Base-by-base conservation (phyloP, 176 grass and related monocot genomes). In the Hyparrhenia diplandra region DNA sequence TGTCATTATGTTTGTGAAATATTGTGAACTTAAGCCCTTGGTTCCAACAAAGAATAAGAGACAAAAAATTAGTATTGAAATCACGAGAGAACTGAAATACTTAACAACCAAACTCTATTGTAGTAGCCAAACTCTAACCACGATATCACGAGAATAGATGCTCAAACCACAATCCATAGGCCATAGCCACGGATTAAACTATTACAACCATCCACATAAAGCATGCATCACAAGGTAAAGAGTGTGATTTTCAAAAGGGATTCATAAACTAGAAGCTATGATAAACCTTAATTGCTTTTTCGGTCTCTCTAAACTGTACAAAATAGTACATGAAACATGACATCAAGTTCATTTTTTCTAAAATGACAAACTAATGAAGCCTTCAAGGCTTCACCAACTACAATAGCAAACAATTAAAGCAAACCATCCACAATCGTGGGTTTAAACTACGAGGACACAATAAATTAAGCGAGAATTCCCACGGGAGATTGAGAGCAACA, bases 281-380 rank as follows among this genome's bases (percentile, higher is more conserved):
- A 14, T 16, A 55, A 34, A 69, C 25, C 62, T 59, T 29, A 60
- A 39, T 36, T 69, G 78, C 21, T 64, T n/a, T 25, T 45, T 25
- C 71, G 5, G 31, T 29, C 73, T 61, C 70, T 35, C 54, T 81
- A 71, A 81, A 71, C 43, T 66, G 58, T 58, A 28, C 65, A 36
- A 85, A 77, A 81, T 28, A 71, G 25, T 81, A 80, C 27, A 58
- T 31, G 30, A 69, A 10, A 34, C 61, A 75, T 70, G 76, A 70
- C 74, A 76, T n/a, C 24, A 57, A 76, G 25, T 63, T 70, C 67
- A 13, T 67, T 10, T 70, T 85, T 52, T 32, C 64, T 4, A 45
- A 32, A 36, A 36, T 36, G 2, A 36, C 35, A 36, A 36, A 36
- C 4, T 4, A 36, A 36, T 4, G 5, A 36, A 36, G 5, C 5